Conservation (phyloP, 73 alveolate genomes). For the Paraurostyla sp. region DNA sequence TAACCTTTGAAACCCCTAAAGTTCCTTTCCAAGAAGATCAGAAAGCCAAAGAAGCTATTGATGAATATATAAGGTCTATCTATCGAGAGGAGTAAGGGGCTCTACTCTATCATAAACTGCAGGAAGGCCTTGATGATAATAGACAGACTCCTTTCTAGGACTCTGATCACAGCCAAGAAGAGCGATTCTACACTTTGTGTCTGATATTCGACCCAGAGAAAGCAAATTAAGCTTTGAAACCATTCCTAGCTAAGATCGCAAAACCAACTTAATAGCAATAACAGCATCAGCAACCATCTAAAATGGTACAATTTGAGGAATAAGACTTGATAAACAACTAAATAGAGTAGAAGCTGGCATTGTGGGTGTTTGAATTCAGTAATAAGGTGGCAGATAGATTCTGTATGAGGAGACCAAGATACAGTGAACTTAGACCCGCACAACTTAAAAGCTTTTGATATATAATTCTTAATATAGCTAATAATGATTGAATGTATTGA, state of each 20-base stretch:
- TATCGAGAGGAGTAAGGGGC: conserved; percentile 61
- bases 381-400: conserved; percentile 5
- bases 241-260: not conserved
- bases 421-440: conserved; percentile 44
- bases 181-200: conserved; percentile 34
- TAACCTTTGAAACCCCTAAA: conserved; percentile 75
- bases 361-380: conserved; percentile 23
- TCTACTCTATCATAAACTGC: conserved; percentile 20
- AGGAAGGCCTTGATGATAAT: conserved; percentile 65
- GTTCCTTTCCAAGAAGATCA: conserved; percentile 39
- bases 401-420: conserved; percentile 39
- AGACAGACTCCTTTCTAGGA: conserved; percentile 59
- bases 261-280: not conserved
- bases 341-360: not conserved
- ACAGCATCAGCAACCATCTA: not conserved
- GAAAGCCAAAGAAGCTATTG: conserved; percentile 54
- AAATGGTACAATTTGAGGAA: not conserved
- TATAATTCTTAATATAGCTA: too few relatives aligned
- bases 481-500: too few relatives aligned
- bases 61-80: conserved; percentile 70
- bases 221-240: not conserved
- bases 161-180: not conserved
- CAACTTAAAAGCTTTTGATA: conserved; percentile 5
- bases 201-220: conserved; percentile 64
- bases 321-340: not conserved